These are phyloP conservation scores for Aureoboletus auriporus DNA, from an alignment of 768 basidiomycete genomes.

Conservation along the genomic window DNA sequence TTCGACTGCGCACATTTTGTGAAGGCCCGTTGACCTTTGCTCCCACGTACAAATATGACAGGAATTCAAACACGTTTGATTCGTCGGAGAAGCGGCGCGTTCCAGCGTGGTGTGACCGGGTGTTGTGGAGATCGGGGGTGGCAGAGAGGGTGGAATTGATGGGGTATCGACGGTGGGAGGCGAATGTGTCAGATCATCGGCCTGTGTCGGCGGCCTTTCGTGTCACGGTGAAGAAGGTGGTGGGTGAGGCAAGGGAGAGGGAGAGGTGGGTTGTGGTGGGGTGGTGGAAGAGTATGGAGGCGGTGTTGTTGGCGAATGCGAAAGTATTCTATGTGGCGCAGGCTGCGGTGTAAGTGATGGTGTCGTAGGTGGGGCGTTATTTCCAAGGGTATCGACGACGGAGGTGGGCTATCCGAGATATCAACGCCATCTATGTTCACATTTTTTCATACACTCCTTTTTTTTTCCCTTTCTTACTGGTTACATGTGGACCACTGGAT, in stretches of 20 bases:
- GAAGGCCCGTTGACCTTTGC: slow-evolving; percentile 82
- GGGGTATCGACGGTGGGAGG: slow-evolving; percentile 80
- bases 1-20: slow-evolving; percentile 76
- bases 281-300: slow-evolving; percentile 44
- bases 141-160: slow-evolving; percentile 56
- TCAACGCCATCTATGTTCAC: too few relatives aligned
- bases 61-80: slow-evolving; percentile 74
- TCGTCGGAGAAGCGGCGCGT: slow-evolving; percentile 82
- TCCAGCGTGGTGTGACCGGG: slow-evolving; percentile 96
- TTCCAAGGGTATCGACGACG: too few relatives aligned
- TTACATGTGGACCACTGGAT: neutral
- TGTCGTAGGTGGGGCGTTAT: too few relatives aligned
- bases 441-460: too few relatives aligned
- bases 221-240: slow-evolving; percentile 70
- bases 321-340: slow-evolving; percentile 34
- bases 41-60: slow-evolving; percentile 96
- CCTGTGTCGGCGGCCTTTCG: slow-evolving; percentile 80
- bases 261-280: slow-evolving; percentile 55
- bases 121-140: slow-evolving; percentile 69
- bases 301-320: slow-evolving; percentile 27
- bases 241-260: slow-evolving; percentile 50
- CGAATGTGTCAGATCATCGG: slow-evolving; percentile 85
- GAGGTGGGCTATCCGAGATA: too few relatives aligned
- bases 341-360: slow-evolving; percentile 18
- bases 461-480: neutral